Percentiles rank a stretch among this genome's conserved stretches.
These are phyloP conservation scores for Fusarium clavum DNA, from an alignment of 2,329 filamentous ascomycete genomes.

Conservation along the genomic window DNA sequence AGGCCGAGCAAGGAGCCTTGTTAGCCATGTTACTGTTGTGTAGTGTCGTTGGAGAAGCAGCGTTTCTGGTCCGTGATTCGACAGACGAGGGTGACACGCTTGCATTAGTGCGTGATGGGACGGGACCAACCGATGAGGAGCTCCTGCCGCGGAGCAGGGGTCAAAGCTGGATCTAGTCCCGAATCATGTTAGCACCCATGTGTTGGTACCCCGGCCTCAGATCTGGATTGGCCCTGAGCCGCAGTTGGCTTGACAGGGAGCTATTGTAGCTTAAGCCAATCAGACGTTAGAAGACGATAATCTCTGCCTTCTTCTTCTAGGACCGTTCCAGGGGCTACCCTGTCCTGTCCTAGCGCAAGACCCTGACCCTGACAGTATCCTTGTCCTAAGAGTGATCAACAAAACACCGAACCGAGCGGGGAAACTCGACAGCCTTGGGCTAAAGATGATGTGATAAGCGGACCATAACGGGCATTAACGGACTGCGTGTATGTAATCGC, in stretches of 20 bases:
- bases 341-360: slow-evolving; percentile 22
- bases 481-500: not conserved
- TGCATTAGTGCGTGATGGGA: slow-evolving; percentile 59
- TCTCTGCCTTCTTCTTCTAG: slow-evolving; percentile 23
- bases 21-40: slow-evolving; percentile 18
- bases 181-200: slow-evolving; percentile 7
- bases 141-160: slow-evolving; percentile 49
- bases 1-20: slow-evolving; percentile 19
- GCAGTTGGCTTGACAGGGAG: slow-evolving; percentile 40
- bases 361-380: slow-evolving; percentile 13
- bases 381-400: slow-evolving; percentile 16
- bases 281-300: not conserved
- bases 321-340: slow-evolving; percentile 20
- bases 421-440: slow-evolving; percentile 24
- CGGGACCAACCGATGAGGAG: slow-evolving; percentile 60
- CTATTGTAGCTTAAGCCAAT: slow-evolving; percentile 23
- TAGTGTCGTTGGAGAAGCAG: slow-evolving; percentile 42
- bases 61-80: slow-evolving; percentile 52
- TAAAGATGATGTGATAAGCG: slow-evolving; percentile 32
- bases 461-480: slow-evolving; percentile 35
- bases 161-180: not conserved
- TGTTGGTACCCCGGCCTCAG: slow-evolving; percentile 48
- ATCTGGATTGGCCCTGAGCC: slow-evolving; percentile 56
- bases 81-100: slow-evolving; percentile 56
- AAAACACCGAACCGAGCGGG: slow-evolving; percentile 29